Evolutionary conservation across 805 yeast genomes (phyloP).

Genomic region (Kluyveromyces nonfermentans): DNA sequence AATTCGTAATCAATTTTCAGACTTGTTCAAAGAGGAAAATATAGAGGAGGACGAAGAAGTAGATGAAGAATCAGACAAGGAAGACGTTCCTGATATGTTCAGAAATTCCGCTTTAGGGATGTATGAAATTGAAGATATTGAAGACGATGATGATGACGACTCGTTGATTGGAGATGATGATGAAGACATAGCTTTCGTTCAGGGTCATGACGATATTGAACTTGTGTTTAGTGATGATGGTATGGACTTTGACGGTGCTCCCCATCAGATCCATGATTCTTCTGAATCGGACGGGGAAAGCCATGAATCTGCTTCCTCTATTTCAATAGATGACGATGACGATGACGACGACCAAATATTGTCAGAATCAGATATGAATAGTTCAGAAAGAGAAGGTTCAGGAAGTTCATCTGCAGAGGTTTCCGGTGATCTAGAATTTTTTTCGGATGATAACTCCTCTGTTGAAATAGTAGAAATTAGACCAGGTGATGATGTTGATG

Average conservation of each 20-base stretch:
- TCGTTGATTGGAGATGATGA: conserved; percentile 35
- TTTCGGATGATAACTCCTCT: conserved; percentile 6
- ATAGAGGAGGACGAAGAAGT: conserved; percentile 48
- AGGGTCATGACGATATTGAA: conserved; percentile 29
- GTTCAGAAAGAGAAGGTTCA: conserved; percentile 8
- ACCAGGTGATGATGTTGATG: conserved; percentile 8
- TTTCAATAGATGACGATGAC: conserved; percentile 17
- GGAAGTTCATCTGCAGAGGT: background rate
- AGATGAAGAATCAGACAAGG: conserved; percentile 54
- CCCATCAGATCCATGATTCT: conserved; percentile 3
- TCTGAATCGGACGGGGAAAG: conserved; percentile 4
- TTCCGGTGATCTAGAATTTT: conserved; percentile 3
- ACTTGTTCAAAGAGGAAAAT: conserved; percentile 46
- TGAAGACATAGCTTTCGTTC: conserved; percentile 33
- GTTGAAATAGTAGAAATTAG: conserved; percentile 17
- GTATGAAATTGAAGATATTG: conserved; percentile 76
- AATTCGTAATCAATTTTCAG: conserved; percentile 47
- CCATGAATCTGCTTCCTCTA: conserved; percentile 22
- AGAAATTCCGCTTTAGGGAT: conserved; percentile 87
- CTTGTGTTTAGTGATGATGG: conserved; percentile 27
- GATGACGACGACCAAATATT: conserved; percentile 28
- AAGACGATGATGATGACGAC: conserved; percentile 52
- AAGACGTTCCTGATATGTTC: conserved; percentile 75
- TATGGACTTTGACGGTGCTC: conserved; percentile 24
- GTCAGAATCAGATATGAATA: background rate